phyloP scores from a whole-genome alignment of 192 early-diverging fungal genomes.

The Geranomyces variabilis region DNA sequence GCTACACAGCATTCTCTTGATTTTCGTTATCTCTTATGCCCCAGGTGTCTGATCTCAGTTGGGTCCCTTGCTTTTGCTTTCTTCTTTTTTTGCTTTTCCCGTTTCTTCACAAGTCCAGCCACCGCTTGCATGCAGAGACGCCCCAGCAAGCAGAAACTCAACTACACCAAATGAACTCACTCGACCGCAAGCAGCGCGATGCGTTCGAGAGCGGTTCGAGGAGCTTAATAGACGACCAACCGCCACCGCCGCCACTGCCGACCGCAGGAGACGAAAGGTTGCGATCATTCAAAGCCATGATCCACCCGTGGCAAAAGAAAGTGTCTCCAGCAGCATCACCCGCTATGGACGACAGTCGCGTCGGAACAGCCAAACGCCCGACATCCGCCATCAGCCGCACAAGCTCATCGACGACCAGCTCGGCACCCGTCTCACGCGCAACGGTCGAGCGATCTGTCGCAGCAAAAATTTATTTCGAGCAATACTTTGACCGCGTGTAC shows the following conservation, averaged over 20 bases:
- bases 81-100: not conserved
- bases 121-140: constrained; percentile 7
- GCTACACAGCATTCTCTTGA: not conserved
- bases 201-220: not conserved
- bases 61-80: not conserved
- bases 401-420: not conserved
- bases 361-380: not conserved
- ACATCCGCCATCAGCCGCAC: constrained; percentile 3
- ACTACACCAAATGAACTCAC: constrained; percentile 9
- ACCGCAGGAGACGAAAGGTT: constrained; percentile 11
- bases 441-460: constrained; percentile 67
- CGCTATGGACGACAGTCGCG: not conserved
- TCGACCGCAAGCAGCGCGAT: not conserved
- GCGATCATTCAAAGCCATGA: constrained; percentile 16
- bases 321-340: constrained; percentile 7
- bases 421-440: constrained; percentile 32
- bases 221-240: no score
- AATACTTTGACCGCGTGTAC: constrained; percentile 59
- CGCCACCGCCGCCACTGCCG: not conserved
- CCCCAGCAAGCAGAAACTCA: not conserved
- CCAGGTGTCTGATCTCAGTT: not conserved
- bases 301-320: constrained; percentile 29
- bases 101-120: constrained; percentile 7
- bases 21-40: not conserved
- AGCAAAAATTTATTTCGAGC: constrained; percentile 64